Percentiles rank a stretch among this genome's conserved stretches.
phyloP scores from a whole-genome alignment of 2,329 filamentous ascomycete genomes.

The Sphaerulina musiva region DNA sequence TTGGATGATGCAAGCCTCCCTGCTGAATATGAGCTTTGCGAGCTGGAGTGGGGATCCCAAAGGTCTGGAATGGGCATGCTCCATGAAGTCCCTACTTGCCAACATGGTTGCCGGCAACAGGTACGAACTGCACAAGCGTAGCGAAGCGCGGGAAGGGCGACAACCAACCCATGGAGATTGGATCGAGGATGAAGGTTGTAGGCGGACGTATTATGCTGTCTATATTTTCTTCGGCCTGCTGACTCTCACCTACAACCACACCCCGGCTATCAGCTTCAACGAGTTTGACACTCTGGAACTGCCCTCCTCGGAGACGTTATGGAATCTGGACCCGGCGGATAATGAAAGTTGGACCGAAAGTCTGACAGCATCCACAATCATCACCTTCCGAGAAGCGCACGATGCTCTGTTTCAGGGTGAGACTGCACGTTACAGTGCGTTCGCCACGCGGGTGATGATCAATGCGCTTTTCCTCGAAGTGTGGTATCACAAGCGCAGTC shows the following conservation, averaged over 20 bases:
- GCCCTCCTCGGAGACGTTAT: slow-evolving; percentile 86
- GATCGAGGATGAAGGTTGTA: slow-evolving; percentile 94
- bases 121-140: slow-evolving; percentile 89
- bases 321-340: slow-evolving; percentile 77
- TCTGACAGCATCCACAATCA: slow-evolving; percentile 61
- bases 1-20: slow-evolving; percentile 95
- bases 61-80: slow-evolving; percentile 96
- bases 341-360: slow-evolving; percentile 79
- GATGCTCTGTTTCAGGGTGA: slow-evolving; percentile 95
- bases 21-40: slow-evolving; percentile 97
- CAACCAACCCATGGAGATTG: slow-evolving; percentile 78
- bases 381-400: slow-evolving; percentile 89
- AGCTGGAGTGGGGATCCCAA: slow-evolving; percentile 99
- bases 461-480: slow-evolving; percentile 97
- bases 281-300: slow-evolving; percentile 91
- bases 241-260: slow-evolving; percentile 95
- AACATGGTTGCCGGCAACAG: slow-evolving; percentile 98
- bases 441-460: slow-evolving; percentile 96
- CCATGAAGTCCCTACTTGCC: slow-evolving; percentile 93
- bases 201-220: slow-evolving; percentile 94
- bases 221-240: slow-evolving; percentile 98
- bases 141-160: slow-evolving; percentile 72
- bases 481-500: slow-evolving; percentile 97
- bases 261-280: slow-evolving; percentile 94
- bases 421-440: slow-evolving; percentile 84